Evolutionary conservation across 805 yeast genomes (phyloP), one percentile per base, ranked within the genome.

Genomic region (Myxozyma neglecta): DNA sequence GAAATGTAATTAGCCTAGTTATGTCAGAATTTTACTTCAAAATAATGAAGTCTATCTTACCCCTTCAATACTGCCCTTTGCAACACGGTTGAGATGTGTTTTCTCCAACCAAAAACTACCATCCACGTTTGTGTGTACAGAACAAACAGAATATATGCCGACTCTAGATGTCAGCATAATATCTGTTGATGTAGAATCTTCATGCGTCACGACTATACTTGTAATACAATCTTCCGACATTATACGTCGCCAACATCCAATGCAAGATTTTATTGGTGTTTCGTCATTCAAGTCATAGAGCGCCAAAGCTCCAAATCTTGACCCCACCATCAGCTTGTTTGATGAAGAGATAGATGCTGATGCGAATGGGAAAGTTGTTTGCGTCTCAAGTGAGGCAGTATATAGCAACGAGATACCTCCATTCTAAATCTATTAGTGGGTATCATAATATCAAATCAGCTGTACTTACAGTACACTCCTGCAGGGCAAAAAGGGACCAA

Each of bases 11-110:
- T 18, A 35, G 53, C 53, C 53, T 50, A 4, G 5, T 37, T 37
- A 36, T 34, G 13, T 39, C 42, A 39, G n/a, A 39, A 39, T 1
- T 42, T 20, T 18, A 6, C 35, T 50, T 50, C 36, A 16, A 29
- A 36, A 34, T 6, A 48, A 5, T n/a, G 40, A 32, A 42, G 8
- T 13, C 10, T 9, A 16, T 36, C 53, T 42, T 54, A 59, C 83
- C 0, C 97, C 96, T 73, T 93, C 97, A 11, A 93, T 74, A 63
- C 87, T 88, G 0, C 97, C 97, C 64, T 84, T 83, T 42, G 89
- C 81, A 7, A 88, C 74, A 67, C 84, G 84, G 72, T 89, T 90
- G 20, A 83, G 79, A 55, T 82, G 87, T 10, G 80, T 68, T 2
- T 80, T 72, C 7, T 70, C 68, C 36, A 70, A 20, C n/a, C 34